These are phyloP conservation scores for Chamaecrista fasciculata DNA, from an alignment of 306 rosid species.

Conservation along the genomic window DNA sequence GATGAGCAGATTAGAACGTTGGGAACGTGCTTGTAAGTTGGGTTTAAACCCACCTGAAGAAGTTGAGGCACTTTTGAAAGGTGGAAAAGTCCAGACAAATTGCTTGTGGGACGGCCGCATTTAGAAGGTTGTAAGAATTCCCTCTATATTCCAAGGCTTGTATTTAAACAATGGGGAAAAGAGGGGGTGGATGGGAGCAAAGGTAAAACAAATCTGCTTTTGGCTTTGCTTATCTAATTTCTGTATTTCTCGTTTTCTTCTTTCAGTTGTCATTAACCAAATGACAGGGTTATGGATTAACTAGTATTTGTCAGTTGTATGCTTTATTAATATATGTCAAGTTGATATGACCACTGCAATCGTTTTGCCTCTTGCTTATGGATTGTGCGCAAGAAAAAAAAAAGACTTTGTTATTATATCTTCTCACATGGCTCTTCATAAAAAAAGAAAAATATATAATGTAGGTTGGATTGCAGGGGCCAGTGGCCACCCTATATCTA, in stretches of 20 bases:
- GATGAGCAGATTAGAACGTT: constrained; percentile 59
- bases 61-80: constrained; percentile 44
- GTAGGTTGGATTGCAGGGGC: too few species aligned
- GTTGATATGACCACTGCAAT: too few species aligned
- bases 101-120: constrained; percentile 61
- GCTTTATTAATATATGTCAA: neutral
- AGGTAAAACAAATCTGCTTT: neutral
- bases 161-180: neutral
- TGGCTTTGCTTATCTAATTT: neutral
- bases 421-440: too few species aligned
- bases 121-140: constrained; percentile 25
- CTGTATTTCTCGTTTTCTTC: neutral
- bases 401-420: too few species aligned
- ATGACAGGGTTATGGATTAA: neutral
- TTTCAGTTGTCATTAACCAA: neutral
- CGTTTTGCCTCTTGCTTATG: too few species aligned
- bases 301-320: neutral
- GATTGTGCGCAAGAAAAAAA: too few species aligned
- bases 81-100: constrained; percentile 39
- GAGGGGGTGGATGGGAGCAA: neutral
- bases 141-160: neutral
- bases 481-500: too few species aligned
- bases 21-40: constrained; percentile 75
- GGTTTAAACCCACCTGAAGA: constrained; percentile 71
- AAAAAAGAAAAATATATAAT: too few species aligned